Evolutionary conservation across 345 rosid genomes (phyloP), one percentile per base, ranked within the genome.

Genomic region (Pelargonium nanum): DNA sequence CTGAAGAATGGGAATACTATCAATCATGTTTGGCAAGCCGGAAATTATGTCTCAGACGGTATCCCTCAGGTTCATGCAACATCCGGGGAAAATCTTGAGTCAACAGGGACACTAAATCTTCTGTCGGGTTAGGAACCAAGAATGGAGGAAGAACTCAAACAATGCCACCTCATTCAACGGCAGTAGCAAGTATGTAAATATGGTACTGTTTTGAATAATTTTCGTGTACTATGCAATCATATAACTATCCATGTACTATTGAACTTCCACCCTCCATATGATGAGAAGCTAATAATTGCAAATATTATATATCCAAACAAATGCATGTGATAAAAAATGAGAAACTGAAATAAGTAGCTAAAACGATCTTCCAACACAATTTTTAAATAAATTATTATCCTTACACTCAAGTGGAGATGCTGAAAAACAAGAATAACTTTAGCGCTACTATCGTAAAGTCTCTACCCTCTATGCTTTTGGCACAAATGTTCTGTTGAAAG

Each of bases 11-110:
- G 64, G 68, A 51, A 78, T 2, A 59, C 62, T 16, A 70, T 73
- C 16, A 64, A 68, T 63, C 85, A 79, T 50, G 83, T 79, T 19
- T 81, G 86, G 86, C 84, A 84, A 62, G 72, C 73, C 4, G 89
- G 86, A 20, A 64, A 28, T 48, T 53, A 77, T 2, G 63, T 81
- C 60, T 62, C 51, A 1, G 54, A 66, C 16, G 63, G 24, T 10
- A 62, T 1, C n/a, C 84, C 84, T 23, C 23, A 44, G 51, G 7
- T 0, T 15, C 86, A 84, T 64, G 25, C 75, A 2, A 20, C 53
- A 16, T 24, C 24, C 0, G 77, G 75, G 21, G 48, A 60, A 13
- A 79, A 81, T 22, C 8, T 28, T 59, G 26, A 53, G 48, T 77
- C 85, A 19, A 20, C 22, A 54, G 78, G 73, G 52, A 68, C 45